These are phyloP conservation scores for Gastroboletus turbinatus DNA, from an alignment of 1,284 basidiomycete genomes.

Conservation along the genomic window DNA sequence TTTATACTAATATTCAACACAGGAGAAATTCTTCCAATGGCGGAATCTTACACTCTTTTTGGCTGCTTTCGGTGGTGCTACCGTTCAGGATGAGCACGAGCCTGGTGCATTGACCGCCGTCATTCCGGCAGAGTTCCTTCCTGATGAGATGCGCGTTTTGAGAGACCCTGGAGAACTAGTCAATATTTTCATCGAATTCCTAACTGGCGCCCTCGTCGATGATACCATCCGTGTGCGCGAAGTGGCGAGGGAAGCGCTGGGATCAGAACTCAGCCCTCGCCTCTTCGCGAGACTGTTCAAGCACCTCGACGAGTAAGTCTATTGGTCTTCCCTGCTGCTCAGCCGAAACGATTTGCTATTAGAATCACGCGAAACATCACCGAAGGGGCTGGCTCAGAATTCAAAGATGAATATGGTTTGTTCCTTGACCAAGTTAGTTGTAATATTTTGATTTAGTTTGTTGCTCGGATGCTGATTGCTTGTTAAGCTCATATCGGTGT, in stretches of 20 bases:
- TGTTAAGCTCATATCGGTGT: slow-evolving; percentile 64
- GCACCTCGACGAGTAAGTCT: slow-evolving; percentile 70
- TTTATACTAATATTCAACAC: slow-evolving; percentile 15
- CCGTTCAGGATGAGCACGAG: slow-evolving; percentile 53
- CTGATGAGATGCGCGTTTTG: slow-evolving; percentile 66
- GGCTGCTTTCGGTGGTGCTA: slow-evolving; percentile 72
- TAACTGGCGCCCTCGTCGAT: slow-evolving; percentile 68
- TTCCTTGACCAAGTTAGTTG: slow-evolving; percentile 73
- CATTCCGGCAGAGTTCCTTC: slow-evolving; percentile 62
- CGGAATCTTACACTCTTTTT: slow-evolving; percentile 85
- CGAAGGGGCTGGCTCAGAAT: slow-evolving; percentile 42
- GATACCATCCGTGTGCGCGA: slow-evolving; percentile 70
- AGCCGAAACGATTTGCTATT: not conserved
- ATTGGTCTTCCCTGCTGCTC: not conserved
- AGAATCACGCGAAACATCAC: slow-evolving; percentile 50
- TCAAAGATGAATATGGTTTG: slow-evolving; percentile 57
- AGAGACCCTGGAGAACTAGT: slow-evolving; percentile 59
- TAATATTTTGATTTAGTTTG: not conserved
- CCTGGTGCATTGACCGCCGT: slow-evolving; percentile 49
- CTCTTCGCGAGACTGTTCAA: slow-evolving; percentile 67
- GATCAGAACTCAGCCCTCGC: slow-evolving; percentile 71
- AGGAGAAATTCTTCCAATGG: slow-evolving; percentile 84
- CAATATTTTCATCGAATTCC: slow-evolving; percentile 63
- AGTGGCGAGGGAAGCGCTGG: slow-evolving; percentile 77
- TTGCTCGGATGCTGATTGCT: slow-evolving; percentile 12